A percentile compares a stretch with the other conserved stretches of the same genome.
Evolutionary conservation across 1,139 yeast species (phyloP).

Genomic region (Diutina mesorugosa): DNA sequence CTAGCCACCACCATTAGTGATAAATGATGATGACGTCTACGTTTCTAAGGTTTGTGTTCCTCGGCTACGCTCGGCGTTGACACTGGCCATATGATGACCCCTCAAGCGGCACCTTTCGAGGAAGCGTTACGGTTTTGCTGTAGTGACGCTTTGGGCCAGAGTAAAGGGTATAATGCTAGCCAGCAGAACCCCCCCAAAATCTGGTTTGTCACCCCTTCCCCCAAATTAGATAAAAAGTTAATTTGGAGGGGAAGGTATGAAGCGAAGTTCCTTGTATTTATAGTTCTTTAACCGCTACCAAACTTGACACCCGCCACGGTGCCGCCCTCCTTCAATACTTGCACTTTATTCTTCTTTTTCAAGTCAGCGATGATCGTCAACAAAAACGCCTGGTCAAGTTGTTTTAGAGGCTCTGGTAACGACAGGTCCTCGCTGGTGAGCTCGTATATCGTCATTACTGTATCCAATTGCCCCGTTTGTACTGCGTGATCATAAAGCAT

Average conservation of each 20-base stretch:
- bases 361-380: slow-evolving; percentile 43
- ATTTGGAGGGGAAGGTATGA: neutral
- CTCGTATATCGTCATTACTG: slow-evolving; percentile 76
- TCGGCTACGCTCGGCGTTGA: neutral
- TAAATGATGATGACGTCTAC: too few relatives aligned
- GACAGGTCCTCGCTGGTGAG: slow-evolving; percentile 48
- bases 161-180: neutral
- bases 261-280: neutral
- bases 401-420: slow-evolving; percentile 41
- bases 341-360: slow-evolving; percentile 58
- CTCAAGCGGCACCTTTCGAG: neutral
- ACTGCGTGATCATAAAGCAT: slow-evolving; percentile 36
- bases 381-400: slow-evolving; percentile 48
- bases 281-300: slow-evolving; percentile 8
- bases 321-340: slow-evolving; percentile 45
- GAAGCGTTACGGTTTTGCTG: neutral
- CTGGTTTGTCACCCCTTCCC: neutral
- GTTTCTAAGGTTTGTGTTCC: neutral
- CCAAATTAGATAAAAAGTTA: neutral
- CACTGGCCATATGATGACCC: neutral
- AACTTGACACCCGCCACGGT: slow-evolving; percentile 62
- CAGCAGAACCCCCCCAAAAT: neutral
- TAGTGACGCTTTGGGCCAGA: too few relatives aligned
- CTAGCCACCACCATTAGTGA: too few relatives aligned
- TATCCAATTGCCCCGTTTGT: slow-evolving; percentile 63